Base-by-base conservation (phyloP, 176 grass and related monocot genomes). In the Leersia perrieri region DNA sequence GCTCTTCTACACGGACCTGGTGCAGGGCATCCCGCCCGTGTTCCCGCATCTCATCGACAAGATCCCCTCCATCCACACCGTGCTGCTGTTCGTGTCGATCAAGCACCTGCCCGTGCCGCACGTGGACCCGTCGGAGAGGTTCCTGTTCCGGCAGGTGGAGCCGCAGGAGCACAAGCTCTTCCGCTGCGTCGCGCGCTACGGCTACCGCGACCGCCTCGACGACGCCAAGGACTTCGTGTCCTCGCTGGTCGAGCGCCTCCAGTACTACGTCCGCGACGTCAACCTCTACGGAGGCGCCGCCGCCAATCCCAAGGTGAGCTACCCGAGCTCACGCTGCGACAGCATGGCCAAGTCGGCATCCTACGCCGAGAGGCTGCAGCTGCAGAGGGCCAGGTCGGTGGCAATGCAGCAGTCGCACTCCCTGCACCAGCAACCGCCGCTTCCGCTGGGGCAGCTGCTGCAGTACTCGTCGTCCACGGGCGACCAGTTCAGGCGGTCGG, bases 1-100 rank as follows among this genome's bases (percentile, higher is more conserved):
- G 2, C 82, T 97, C 32, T 84, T 97, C 45, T 97, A 97, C 76
- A 89, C 94, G 2, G 94, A 97, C 64, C 88, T 97, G 15, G 91
- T 93, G 34, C 94, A 97, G 88, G 94, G 94, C 16, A 68, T 97
- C 28, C 91, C 94, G 3, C 94, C 94, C 0, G 83, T 97, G 47
- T 97, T 97, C 74, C 80, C 83, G 20, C 94, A 93, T 80, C 87
- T 93, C 1, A 68, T 91, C 12, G 75, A 89, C 5, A 94, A 91
- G 67, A 83, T 97, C 67, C 91, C 91, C 0, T 91, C 84, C 72
- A 27, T 97, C 45, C 91, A 97, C 84, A 80, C 94, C 11, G 84
- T 93, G 1, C 53, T 93, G 0, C 80, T 97, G 14, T 85, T 93
- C 85, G 91, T 97, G 25, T 97, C 94, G 27, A 79, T 97, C 7